phyloP scores from a whole-genome alignment of 768 basidiomycete species.

The Mrakia hoshinonis region DNA sequence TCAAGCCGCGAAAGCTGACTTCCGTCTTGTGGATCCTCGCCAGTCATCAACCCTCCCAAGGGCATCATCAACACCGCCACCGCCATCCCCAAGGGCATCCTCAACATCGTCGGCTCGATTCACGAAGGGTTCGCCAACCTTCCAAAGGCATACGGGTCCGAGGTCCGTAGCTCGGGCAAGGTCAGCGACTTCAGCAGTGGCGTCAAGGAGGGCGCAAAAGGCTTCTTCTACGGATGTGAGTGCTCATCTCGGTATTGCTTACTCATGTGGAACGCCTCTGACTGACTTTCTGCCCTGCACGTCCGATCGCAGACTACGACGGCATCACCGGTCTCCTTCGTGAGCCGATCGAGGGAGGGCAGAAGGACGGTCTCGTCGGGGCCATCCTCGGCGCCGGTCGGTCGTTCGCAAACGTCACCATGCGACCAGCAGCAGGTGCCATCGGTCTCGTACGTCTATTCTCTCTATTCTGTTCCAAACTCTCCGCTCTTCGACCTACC shows the following conservation, averaged over 20 bases:
- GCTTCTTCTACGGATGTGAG: slow-evolving; percentile 39
- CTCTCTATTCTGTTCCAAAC: neutral
- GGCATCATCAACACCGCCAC: slow-evolving; percentile 48
- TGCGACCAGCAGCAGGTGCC: slow-evolving; percentile 38
- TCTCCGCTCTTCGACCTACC: neutral
- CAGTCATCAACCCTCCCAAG: slow-evolving; percentile 44
- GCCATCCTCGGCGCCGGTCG: slow-evolving; percentile 42
- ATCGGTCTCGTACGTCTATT: slow-evolving; percentile 9
- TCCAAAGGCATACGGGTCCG: slow-evolving; percentile 45
- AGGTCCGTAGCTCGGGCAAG: slow-evolving; percentile 44
- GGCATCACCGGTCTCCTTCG: slow-evolving; percentile 44
- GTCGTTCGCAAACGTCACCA: slow-evolving; percentile 40
- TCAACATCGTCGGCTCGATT: slow-evolving; percentile 37
- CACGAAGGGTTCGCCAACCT: slow-evolving; percentile 48
- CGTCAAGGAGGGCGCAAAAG: slow-evolving; percentile 46
- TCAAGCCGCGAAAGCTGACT: neutral
- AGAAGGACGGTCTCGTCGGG: slow-evolving; percentile 43
- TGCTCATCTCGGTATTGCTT: too few species aligned
- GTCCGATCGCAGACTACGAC: slow-evolving; percentile 41
- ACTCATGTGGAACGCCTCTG: too few species aligned
- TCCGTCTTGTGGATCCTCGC: neutral
- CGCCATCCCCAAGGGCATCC: slow-evolving; percentile 45
- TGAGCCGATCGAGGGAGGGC: slow-evolving; percentile 43
- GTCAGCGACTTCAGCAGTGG: slow-evolving; percentile 47
- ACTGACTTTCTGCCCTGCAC: too few species aligned